phyloP scores from a whole-genome alignment of 345 rosid genomes.

The Raphanus raphanistrum region DNA sequence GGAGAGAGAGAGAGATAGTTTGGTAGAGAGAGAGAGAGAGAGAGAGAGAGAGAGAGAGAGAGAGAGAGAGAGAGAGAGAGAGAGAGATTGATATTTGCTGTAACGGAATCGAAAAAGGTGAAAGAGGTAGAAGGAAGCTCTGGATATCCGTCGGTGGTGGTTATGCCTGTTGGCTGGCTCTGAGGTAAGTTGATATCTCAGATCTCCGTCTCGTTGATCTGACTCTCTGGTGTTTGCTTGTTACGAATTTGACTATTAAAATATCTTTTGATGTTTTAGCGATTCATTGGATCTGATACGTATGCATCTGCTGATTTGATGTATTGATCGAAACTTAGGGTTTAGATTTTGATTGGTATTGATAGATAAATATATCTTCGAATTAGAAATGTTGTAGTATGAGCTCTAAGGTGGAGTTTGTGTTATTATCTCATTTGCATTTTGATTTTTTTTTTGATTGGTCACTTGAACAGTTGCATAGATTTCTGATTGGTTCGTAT shows the following conservation, averaged over 20 bases:
- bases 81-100: not conserved
- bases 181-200: not conserved
- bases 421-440: conserved; percentile 2
- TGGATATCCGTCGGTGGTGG: not conserved
- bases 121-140: not conserved
- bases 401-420: not conserved
- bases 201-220: conserved; percentile 3
- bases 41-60: not conserved
- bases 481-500: not conserved
- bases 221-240: not conserved
- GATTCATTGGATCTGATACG: conserved; percentile 41
- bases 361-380: not conserved
- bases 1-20: not conserved
- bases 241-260: not conserved
- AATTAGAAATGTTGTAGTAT: conserved; percentile 10
- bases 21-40: not conserved
- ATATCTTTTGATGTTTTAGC: not conserved
- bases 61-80: not conserved
- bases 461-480: not conserved
- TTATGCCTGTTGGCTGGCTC: conserved; percentile 4
- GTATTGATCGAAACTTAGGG: conserved; percentile 11
- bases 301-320: not conserved
- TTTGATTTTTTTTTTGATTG: not conserved
- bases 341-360: not conserved
- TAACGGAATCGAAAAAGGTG: not conserved